Evolutionary conservation across 73 alveolate genomes (phyloP).

Genomic region (Breviolum minutum): DNA sequence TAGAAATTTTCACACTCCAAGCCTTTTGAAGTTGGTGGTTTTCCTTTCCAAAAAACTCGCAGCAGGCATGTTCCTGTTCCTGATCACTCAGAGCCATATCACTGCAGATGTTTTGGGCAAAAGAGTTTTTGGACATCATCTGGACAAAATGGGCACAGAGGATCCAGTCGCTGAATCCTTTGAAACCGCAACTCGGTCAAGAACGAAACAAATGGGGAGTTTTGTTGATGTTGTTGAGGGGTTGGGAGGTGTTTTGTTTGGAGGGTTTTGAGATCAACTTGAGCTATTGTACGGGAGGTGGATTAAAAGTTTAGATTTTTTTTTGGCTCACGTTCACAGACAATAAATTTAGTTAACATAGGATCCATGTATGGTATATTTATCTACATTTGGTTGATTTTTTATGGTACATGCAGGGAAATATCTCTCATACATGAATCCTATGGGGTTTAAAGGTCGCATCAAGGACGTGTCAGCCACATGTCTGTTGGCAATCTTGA

Average conservation of each 20-base stretch:
- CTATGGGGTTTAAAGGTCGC: too few relatives aligned
- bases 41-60: not conserved
- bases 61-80: constrained; percentile 87
- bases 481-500: too few relatives aligned
- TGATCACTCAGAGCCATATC: constrained; percentile 71
- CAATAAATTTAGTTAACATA: too few relatives aligned
- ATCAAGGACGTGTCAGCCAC: too few relatives aligned
- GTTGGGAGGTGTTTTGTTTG: not conserved
- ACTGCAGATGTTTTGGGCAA: constrained; percentile 54
- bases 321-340: too few relatives aligned
- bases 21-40: not conserved
- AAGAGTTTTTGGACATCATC: constrained; percentile 26
- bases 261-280: not conserved
- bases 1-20: not conserved
- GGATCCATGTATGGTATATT: too few relatives aligned
- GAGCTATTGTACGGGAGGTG: too few relatives aligned
- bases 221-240: not conserved
- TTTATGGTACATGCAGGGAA: too few relatives aligned
- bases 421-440: too few relatives aligned
- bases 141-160: constrained; percentile 35
- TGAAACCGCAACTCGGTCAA: constrained; percentile 18
- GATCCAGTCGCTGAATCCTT: constrained; percentile 92
- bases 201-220: not conserved
- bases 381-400: too few relatives aligned
- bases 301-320: too few relatives aligned